A percentile compares a stretch with the other conserved stretches of the same genome.
Conservation (phyloP, 2,329 filamentous ascomycete genomes). For the Trichoderma polysporum region DNA sequence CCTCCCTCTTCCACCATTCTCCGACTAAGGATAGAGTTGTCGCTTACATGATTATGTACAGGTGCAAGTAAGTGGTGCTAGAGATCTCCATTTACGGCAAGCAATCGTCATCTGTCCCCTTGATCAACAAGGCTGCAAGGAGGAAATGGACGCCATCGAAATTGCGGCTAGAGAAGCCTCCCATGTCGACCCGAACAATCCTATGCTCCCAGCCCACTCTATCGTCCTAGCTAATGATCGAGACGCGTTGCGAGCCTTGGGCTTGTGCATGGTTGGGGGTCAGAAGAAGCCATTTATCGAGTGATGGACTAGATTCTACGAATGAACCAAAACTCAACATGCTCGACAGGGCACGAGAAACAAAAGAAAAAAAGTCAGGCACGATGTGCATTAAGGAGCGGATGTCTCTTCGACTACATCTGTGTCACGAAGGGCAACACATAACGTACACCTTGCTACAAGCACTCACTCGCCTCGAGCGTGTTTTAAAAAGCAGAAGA, state of each 20-base stretch:
- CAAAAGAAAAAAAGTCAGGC: neutral
- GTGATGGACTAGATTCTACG: slow-evolving; percentile 33
- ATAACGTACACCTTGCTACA: neutral
- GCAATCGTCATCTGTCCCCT: slow-evolving; percentile 95
- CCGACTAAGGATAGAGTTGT: slow-evolving; percentile 16
- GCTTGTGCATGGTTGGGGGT: slow-evolving; percentile 61
- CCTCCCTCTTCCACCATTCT: no score
- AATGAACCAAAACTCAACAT: neutral
- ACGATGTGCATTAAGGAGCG: neutral
- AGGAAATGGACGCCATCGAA: slow-evolving; percentile 98
- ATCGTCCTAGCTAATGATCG: slow-evolving; percentile 79
- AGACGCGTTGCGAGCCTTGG: slow-evolving; percentile 60
- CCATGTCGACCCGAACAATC: slow-evolving; percentile 82
- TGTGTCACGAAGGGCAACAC: neutral
- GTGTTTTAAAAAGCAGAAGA: neutral
- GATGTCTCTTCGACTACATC: neutral
- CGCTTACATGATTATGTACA: slow-evolving; percentile 40
- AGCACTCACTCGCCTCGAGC: neutral
- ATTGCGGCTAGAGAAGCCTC: slow-evolving; percentile 92
- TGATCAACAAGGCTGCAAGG: slow-evolving; percentile 92
- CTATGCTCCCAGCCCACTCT: slow-evolving; percentile 81
- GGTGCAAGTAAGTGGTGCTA: slow-evolving; percentile 84
- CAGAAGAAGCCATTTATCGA: slow-evolving; percentile 67
- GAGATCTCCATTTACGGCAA: slow-evolving; percentile 85
- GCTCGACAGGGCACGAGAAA: neutral